Base-by-base conservation (phyloP, 768 basidiomycete species). In the Russula lepida region DNA sequence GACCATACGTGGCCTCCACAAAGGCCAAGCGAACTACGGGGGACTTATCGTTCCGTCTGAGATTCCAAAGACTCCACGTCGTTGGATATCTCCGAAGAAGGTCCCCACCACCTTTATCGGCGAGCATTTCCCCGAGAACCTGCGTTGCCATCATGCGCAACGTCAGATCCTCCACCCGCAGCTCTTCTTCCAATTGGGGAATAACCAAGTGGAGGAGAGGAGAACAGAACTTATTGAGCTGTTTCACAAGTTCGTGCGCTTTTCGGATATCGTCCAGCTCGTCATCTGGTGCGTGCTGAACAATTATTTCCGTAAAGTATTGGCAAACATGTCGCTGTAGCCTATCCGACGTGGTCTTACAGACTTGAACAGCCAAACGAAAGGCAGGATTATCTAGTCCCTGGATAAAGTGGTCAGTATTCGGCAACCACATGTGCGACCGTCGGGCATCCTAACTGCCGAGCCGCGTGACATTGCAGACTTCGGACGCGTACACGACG, bases 241-340 rank as follows among this genome's bases (percentile, higher is more conserved):
- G 84, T 68, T 89, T 86, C 74, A 98, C 86, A 65, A 97, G 88
- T 37, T 84, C 81, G 72, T 98, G 95, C 3, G 92, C 87, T 4
- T 78, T 79, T 63, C 83, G 80, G 54, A 92, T 84, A 60, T 91
- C 84, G 35, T 81, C 78, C 60, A 80, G 79, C 59, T 87, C 82
- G 52, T 88, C 86, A 13, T 86, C 82, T 4, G 59, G 74, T 39
- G 83, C 76, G 62, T 78, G 77, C 15, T 77, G 76, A 49, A 85
- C 80, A 68, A 95, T 89, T 62, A 91, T 85, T 67, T 97, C 95
- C 25, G 91, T 88, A 70, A 99, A 97, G 74, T 98, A 94, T 67
- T 89, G 85, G 69, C 86, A 89, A 49, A 95, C 88, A 64, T 93
- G 83, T 6, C 93, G 84, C 70, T 93, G 90, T 6, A 98, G 81